Base-by-base conservation (phyloP, 371 early-diverging fungal species). In the Mortierella sp. region DNA sequence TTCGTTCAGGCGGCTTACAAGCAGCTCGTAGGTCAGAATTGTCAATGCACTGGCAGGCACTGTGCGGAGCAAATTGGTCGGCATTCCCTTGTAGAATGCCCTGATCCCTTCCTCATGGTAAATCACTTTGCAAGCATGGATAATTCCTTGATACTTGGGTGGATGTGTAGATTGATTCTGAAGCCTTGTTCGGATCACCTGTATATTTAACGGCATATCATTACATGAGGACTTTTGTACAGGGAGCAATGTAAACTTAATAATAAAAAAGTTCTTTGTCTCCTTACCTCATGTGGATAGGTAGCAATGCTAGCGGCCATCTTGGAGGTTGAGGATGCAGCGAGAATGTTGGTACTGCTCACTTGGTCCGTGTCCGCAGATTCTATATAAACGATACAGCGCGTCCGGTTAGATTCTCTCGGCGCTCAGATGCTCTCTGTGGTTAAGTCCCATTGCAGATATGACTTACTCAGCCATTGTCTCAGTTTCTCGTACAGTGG, bases 401-500 rank as follows among this genome's bases (percentile, higher is more conserved):
- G n/a, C 46, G 15, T 12, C 48, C 44, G 44, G n/a, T 44, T 17
- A 44, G 44, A 44, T 44, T 6, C 43, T 17, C 44, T 28, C 15
- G 32, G 17, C 12, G 28, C 43, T n/a, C n/a, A n/a, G n/a, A n/a
- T n/a, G n/a, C n/a, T n/a, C n/a, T n/a, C n/a, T 6, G 17, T 50
- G 23, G 32, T 39, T 37, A 24, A 12, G 24, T 31, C 31, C 11
- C 15, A 21, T 27, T 24, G 26, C 21, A 39, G 7, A 48, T 42
- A 42, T 21, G 9, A 82, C 86, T 80, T 86, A 87, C 88, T 81
- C 30, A 89, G 75, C 79, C 80, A 82, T 21, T 68, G 26, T 72
- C 97, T 97, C 50, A 98, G 80, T 56, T 88, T 83, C 80, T 98
- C 99, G 82, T 98, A 98, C 28, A 97, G 80, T 34, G 97, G 97